Conservation (phyloP, 2,329 filamentous ascomycete genomes). For the Atkinsonella hypoxylon region DNA sequence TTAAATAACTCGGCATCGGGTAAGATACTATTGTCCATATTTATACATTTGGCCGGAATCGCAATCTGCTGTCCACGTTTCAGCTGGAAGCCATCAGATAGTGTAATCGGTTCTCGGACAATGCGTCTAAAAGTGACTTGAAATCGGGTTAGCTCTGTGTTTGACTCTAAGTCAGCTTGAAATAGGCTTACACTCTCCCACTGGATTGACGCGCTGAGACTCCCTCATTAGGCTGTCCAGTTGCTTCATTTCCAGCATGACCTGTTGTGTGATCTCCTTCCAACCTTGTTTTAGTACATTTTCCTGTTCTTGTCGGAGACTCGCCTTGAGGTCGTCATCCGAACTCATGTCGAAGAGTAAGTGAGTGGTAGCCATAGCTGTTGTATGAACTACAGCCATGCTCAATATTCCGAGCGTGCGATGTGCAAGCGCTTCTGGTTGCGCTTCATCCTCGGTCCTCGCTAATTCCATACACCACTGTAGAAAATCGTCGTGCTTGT, state of each 20-base stretch:
- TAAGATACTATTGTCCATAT: conserved; percentile 4
- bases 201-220: conserved; percentile 11
- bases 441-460: conserved; percentile 6
- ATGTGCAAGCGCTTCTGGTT: conserved; percentile 6
- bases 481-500: conserved; percentile 9
- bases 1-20: conserved; percentile 4
- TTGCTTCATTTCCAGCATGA: conserved; percentile 11
- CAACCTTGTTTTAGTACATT: conserved; percentile 5
- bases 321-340: conserved; percentile 1
- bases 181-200: conserved; percentile 8
- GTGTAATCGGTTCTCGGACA: conserved; percentile 6
- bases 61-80: conserved; percentile 8
- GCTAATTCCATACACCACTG: conserved; percentile 11
- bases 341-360: conserved; percentile 10
- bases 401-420: conserved; percentile 10
- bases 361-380: conserved; percentile 10
- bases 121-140: conserved; percentile 9
- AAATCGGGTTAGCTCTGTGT: neutral
- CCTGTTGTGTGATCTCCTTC: conserved; percentile 7
- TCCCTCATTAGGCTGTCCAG: conserved; percentile 13
- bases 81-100: conserved; percentile 9
- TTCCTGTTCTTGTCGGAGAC: conserved; percentile 6
- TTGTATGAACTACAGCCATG: conserved; percentile 12
- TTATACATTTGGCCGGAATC: conserved; percentile 7
- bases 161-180: neutral